Evolutionary conservation across 768 basidiomycete genomes (phyloP).

Genomic region (Tephrocybe sp.): DNA sequence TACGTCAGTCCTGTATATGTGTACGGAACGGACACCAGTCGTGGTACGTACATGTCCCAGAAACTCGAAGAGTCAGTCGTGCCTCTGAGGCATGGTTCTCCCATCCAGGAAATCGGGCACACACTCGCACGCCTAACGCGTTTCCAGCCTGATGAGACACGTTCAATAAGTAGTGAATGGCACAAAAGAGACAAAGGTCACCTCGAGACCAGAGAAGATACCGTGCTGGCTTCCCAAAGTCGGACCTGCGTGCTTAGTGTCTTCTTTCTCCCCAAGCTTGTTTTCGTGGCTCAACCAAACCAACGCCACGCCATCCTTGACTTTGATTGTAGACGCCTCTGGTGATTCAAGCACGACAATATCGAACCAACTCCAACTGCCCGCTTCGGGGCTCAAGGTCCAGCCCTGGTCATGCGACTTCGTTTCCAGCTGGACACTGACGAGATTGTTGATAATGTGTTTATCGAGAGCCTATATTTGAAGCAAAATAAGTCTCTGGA

Average conservation of each 20-base stretch:
- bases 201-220: constrained; percentile 12
- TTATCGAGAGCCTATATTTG: constrained; percentile 23
- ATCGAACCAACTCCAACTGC: constrained; percentile 35
- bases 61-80: constrained; percentile 26
- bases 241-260: constrained; percentile 16
- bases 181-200: neutral
- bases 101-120: constrained; percentile 30
- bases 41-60: constrained; percentile 25
- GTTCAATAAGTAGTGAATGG: neutral
- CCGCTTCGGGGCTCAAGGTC: constrained; percentile 14
- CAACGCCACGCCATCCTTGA: constrained; percentile 24
- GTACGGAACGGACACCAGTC: too few relatives aligned
- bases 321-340: constrained; percentile 20
- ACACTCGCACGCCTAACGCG: constrained; percentile 30
- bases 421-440: constrained; percentile 29
- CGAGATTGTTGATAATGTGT: constrained; percentile 20
- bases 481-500: neutral
- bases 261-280: constrained; percentile 11
- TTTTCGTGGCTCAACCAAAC: constrained; percentile 30
- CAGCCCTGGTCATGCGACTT: constrained; percentile 23
- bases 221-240: constrained; percentile 5
- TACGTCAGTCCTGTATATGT: too few relatives aligned
- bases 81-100: constrained; percentile 27
- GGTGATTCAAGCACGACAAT: constrained; percentile 27
- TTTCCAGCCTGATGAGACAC: constrained; percentile 24